Conservation (phyloP, 2,329 filamentous ascomycete species). For the Alternaria gansuensis region DNA sequence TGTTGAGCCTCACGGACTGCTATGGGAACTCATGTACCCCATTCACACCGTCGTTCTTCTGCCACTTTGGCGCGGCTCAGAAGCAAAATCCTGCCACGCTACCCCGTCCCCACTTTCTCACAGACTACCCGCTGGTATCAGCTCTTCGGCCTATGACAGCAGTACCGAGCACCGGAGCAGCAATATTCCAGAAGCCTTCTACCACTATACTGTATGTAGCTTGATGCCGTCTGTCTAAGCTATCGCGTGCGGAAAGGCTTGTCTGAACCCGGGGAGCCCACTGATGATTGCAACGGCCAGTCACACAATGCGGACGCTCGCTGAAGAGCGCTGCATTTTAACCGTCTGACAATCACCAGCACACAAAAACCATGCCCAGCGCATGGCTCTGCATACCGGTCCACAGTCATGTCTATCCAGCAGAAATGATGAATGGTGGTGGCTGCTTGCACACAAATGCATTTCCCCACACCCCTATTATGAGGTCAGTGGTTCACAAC, state of each 20-base stretch:
- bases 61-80: constrained; percentile 31
- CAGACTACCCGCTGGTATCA: constrained; percentile 18
- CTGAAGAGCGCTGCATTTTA: constrained; percentile 3
- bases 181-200: constrained; percentile 32
- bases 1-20: constrained; percentile 40
- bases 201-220: constrained; percentile 13
- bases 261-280: constrained; percentile 3
- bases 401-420: not conserved
- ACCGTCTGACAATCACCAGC: not conserved
- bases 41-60: constrained; percentile 24
- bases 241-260: constrained; percentile 7
- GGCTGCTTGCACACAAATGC: constrained; percentile 9
- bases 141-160: constrained; percentile 11
- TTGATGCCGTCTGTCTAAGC: constrained; percentile 3
- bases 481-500: constrained; percentile 22
- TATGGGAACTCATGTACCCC: constrained; percentile 41
- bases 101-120: constrained; percentile 19
- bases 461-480: constrained; percentile 14
- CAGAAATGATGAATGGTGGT: not conserved
- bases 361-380: not conserved
- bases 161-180: constrained; percentile 10
- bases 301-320: not conserved
- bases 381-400: not conserved
- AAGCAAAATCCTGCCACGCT: constrained; percentile 35
- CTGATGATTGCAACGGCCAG: constrained; percentile 6